Base-by-base conservation (phyloP, 2,329 filamentous ascomycete species). In the Xylaria sp. region DNA sequence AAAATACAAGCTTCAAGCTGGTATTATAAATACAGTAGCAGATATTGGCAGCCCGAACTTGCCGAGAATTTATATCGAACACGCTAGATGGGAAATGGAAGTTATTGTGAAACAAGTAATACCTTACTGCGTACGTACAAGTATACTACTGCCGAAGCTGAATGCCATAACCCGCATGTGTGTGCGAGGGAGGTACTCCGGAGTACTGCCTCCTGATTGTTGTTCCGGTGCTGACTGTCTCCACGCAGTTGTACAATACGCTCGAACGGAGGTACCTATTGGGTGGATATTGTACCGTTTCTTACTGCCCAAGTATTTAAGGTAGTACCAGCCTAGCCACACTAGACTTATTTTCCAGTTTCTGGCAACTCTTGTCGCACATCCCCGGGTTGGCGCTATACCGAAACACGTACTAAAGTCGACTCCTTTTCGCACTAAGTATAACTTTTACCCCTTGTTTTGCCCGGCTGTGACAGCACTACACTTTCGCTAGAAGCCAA, bases 351-450 rank as follows among this genome's bases (percentile, higher is more conserved):
- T 37, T 46, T 46, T 34, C 56, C 46, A n/a, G 62, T 64, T 65
- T 58, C 44, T 63, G 59, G 52, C 56, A 65, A 6, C 60, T 54
- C 56, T 56, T 37, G 67, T 58, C 56, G 44, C 41, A 55, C 39
- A 37, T 52, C 20, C 20, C 31, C 44, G 52, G 10, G 5, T 13
- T 18, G 37, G 51, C 50, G 25, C 69, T 69, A 69, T 50, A 39
- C 67, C 57, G 2, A 44, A 67, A 69, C 23, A 60, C 25, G 64
- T 67, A 69, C 39, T 67, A 67, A 67, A 48, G 9, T 34, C 13
- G 54, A 28, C 52, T 52, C 59, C 59, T 55, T 50, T 57, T 69
- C 31, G 7, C 34, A 18, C 28, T 25, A 12, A 18, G 23, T 58
- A 15, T 41, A 13, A 51, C 34, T 52, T 31, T 31, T 31, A 52